Conservation (phyloP, 2,329 filamentous ascomycete genomes). For the Monosporascus sp. region DNA sequence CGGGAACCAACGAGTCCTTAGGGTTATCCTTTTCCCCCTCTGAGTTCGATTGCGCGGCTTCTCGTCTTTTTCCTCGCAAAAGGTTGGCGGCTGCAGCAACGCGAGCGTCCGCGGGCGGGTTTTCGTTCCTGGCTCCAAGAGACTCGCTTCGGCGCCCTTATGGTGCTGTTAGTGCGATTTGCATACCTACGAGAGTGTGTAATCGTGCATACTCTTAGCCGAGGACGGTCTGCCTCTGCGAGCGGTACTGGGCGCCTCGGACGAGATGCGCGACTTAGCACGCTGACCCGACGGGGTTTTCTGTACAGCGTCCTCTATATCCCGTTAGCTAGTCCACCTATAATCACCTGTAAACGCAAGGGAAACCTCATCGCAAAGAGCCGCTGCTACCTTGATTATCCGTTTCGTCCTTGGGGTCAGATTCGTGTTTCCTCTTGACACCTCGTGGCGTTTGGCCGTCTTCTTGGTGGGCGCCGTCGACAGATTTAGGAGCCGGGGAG, state of each 20-base stretch:
- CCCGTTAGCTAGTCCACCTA: conserved; percentile 4
- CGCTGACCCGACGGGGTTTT: conserved; percentile 15
- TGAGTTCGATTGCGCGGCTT: conserved; percentile 9
- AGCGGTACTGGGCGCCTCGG: conserved; percentile 15
- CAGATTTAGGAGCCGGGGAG: neutral
- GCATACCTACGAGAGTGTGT: neutral
- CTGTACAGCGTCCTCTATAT: conserved; percentile 13
- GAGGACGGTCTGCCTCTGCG: conserved; percentile 11
- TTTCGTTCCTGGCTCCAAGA: conserved; percentile 6
- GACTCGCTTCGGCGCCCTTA: conserved; percentile 20
- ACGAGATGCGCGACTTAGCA: conserved; percentile 17
- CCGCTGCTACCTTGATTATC: conserved; percentile 15
- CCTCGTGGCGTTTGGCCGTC: conserved; percentile 6
- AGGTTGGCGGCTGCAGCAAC: conserved; percentile 10
- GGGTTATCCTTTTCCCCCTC: conserved; percentile 6
- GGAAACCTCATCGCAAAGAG: neutral
- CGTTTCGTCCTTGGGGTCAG: conserved; percentile 22
- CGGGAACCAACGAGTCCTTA: conserved; percentile 13
- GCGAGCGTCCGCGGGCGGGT: conserved; percentile 6
- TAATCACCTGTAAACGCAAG: conserved; percentile 1
- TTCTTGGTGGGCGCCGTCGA: neutral
- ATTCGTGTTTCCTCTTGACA: conserved; percentile 22
- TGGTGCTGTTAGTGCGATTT: neutral
- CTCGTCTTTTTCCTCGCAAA: conserved; percentile 12
- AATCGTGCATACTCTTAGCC: conserved; percentile 1